Conservation (phyloP, 306 rosid genomes). For the Begonia peltatifolia region DNA sequence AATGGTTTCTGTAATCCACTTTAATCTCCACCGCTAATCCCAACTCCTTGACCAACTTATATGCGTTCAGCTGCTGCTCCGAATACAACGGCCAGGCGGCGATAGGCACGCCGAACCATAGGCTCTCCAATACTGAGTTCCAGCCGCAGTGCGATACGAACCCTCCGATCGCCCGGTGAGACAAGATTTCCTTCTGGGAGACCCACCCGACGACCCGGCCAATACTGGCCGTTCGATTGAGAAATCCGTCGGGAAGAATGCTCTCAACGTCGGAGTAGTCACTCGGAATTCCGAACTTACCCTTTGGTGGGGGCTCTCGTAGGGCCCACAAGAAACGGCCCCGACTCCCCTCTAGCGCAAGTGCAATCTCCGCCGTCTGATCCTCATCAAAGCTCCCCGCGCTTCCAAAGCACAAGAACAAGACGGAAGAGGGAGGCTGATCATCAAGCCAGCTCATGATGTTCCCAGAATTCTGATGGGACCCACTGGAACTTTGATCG, state of each 20-base stretch:
- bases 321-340: constrained; percentile 15
- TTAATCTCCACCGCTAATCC: constrained; percentile 9
- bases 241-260: constrained; percentile 11
- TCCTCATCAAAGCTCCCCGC: constrained; percentile 12
- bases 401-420: constrained; percentile 39
- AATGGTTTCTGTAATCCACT: neutral
- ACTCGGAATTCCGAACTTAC: constrained; percentile 4
- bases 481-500: neutral
- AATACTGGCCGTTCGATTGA: neutral
- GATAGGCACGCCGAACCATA: constrained; percentile 17
- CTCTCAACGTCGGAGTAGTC: neutral
- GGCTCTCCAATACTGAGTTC: constrained; percentile 15
- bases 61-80: constrained; percentile 12
- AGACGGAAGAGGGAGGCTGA: constrained; percentile 41
- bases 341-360: constrained; percentile 7
- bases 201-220: constrained; percentile 15
- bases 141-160: constrained; percentile 22
- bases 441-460: constrained; percentile 20
- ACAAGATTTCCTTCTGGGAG: constrained; percentile 6
- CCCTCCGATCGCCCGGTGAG: constrained; percentile 12
- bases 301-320: neutral
- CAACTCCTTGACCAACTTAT: constrained; percentile 10
- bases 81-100: constrained; percentile 19
- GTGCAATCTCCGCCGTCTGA: constrained; percentile 15
- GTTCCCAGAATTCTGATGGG: neutral